Base-by-base conservation (phyloP, 768 basidiomycete species). In the Collybia sordida region DNA sequence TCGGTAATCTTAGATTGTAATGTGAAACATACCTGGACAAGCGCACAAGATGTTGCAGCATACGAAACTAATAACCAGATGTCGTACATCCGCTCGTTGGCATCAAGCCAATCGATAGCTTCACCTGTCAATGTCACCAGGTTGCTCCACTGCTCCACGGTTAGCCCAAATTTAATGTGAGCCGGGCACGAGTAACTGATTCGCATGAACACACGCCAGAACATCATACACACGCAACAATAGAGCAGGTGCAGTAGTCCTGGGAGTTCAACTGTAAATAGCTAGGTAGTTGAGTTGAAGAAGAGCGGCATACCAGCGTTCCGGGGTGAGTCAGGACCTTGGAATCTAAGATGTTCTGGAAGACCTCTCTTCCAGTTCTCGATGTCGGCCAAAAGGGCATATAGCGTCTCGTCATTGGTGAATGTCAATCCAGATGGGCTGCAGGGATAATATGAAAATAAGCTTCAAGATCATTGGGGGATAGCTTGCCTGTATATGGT, bases 161-260 rank as follows among this genome's bases (percentile, higher is more conserved):
- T 89, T 55, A 95, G 70, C 34, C 81, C 79, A 59, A 96, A 93
- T 63, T 90, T 94, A 61, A 96, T 80, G 62, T 97, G 93, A 9
- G 82, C 82, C 7, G 96, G 94, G 62, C 91, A 90, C 17, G 85
- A 79, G 71, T 97, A 98, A 50, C 91, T 93, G 68, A 98, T 93
- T 45, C 96, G 83, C 92, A 98, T 95, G 74, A 98, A 98, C 25
- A 97, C 93, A 43, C 96, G 88, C 86, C 93, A 97, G 71, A 97
- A 95, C 67, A 98, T 90, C 85, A 98, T 97, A 58, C 85, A 87
- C 38, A 98, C 85, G 62, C 90, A 93, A 24, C 89, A 82, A 65
- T 91, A 94, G 35, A 93, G 76, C 45, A 98, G 68, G 67, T 97
- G 94, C 19, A 99, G 74, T 48, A 97, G 73, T 36, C 96, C 95